These are phyloP conservation scores for Aspergillus clavatus DNA, from an alignment of 2,329 filamentous ascomycete species.

Conservation along the genomic window DNA sequence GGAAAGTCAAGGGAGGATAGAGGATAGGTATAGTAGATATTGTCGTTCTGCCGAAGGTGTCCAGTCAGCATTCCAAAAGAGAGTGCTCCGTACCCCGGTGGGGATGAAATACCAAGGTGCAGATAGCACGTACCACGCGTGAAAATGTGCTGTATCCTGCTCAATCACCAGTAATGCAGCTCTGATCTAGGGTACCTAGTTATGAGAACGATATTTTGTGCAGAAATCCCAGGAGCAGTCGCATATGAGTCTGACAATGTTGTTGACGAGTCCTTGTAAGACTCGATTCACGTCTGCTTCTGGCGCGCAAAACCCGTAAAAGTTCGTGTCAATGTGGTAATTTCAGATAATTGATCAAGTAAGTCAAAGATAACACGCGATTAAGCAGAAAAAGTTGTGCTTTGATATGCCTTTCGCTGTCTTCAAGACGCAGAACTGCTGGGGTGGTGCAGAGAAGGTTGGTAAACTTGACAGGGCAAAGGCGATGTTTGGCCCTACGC, in stretches of 20 bases:
- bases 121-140: conserved; percentile 36
- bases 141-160: conserved; percentile 26
- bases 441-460: conserved; percentile 23
- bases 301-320: conserved; percentile 9
- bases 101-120: conserved; percentile 28
- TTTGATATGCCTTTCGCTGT: conserved; percentile 8
- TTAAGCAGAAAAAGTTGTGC: conserved; percentile 13
- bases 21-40: conserved; percentile 23
- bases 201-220: conserved; percentile 16
- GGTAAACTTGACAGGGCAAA: conserved; percentile 34
- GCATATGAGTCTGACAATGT: conserved; percentile 30
- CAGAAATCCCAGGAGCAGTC: conserved; percentile 12
- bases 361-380: conserved; percentile 14
- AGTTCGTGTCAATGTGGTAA: neutral
- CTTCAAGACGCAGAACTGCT: conserved; percentile 15
- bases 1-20: conserved; percentile 16
- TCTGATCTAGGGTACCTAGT: conserved; percentile 11
- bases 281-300: conserved; percentile 18
- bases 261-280: conserved; percentile 24
- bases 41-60: conserved; percentile 23
- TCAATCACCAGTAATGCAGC: conserved; percentile 19
- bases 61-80: conserved; percentile 35
- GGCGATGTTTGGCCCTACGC: conserved; percentile 40
- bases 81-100: conserved; percentile 23
- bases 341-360: neutral